Base-by-base conservation (phyloP, 148 eudicot species). In the Vaccinium darrowii region DNA sequence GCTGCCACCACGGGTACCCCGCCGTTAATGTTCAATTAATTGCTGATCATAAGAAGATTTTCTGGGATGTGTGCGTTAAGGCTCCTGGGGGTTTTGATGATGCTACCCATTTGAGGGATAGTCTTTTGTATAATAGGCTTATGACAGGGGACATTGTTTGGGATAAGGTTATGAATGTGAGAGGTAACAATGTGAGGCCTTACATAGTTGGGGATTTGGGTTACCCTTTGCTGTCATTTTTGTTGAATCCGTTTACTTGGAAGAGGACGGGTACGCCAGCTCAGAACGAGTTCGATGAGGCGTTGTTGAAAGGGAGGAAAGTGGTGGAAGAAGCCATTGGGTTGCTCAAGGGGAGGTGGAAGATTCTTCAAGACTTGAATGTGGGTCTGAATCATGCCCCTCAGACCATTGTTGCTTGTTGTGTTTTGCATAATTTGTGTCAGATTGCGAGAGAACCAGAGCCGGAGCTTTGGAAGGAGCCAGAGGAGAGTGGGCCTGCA, bases 391-490 rank as follows among this genome's bases (percentile, higher is more conserved):
- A 92, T 85, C 99, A 96, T 85, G 98, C 97, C n/a, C 98, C 99
- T 18, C 99, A 96, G 90, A 96, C 99, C 15, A 92, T 96, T 87
- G 98, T 94, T 65, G 99, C 99, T 2, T 96, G 99, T 79, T 96
- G 99, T 84, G 99, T 96, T 82, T 88, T 96, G 93, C 99, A 96
- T 91, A 96, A 96, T 80, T 84, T 96, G 84, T 96, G 98, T 87
- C 99, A 96, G 94, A 90, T 96, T 81, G 99, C 99, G 0, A 89
- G 94, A 88, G 99, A 96, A 89, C 99, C 99, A 3, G 99, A 96
- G 78, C 98, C 97, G 6, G 92, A 89, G 86, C 87, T 91, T 60
- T 93, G 91, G 93, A 91, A 87, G 88, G 99, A 96, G 90, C 95
- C 93, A 3, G 97, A 92, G 62, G 98, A 95, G 89, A 88, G 81